Percentiles rank a stretch among this genome's conserved stretches.
Evolutionary conservation across 257 asterid species (phyloP).

Genomic region (Lantana camara): DNA sequence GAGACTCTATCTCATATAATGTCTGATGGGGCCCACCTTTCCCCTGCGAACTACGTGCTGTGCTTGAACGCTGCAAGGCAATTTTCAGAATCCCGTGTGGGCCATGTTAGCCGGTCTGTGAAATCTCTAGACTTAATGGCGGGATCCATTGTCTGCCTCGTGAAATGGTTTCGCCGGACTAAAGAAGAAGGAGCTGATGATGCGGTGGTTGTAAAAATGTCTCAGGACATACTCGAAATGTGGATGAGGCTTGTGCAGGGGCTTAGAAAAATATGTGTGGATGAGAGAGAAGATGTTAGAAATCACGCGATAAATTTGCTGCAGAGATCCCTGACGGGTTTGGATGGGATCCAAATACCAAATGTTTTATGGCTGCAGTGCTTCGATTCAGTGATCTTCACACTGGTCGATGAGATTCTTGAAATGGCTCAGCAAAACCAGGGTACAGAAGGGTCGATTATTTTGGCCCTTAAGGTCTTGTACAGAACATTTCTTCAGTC

Average conservation of each 20-base stretch:
- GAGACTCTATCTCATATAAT: background rate
- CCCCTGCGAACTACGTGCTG: background rate
- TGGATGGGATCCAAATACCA: background rate
- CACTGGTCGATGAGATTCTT: background rate
- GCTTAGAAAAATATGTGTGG: background rate
- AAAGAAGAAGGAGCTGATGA: background rate
- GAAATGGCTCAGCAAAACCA: slow-evolving; percentile 27
- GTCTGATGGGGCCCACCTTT: background rate
- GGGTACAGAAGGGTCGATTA: slow-evolving; percentile 50
- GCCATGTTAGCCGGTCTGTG: background rate
- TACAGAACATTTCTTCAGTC: slow-evolving; percentile 47
- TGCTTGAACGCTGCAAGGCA: background rate
- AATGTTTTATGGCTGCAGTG: background rate
- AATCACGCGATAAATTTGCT: background rate
- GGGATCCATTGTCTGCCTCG: background rate
- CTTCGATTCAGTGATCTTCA: background rate
- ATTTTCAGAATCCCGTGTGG: background rate
- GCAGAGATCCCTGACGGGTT: background rate
- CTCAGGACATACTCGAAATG: background rate
- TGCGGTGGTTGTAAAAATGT: background rate
- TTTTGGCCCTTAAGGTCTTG: slow-evolving; percentile 49
- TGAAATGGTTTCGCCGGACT: background rate
- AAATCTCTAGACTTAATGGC: background rate
- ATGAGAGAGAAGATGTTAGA: background rate
- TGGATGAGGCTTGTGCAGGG: background rate